Base-by-base conservation (phyloP, 2,329 filamentous ascomycete genomes). In the Bipolaris bicolor region DNA sequence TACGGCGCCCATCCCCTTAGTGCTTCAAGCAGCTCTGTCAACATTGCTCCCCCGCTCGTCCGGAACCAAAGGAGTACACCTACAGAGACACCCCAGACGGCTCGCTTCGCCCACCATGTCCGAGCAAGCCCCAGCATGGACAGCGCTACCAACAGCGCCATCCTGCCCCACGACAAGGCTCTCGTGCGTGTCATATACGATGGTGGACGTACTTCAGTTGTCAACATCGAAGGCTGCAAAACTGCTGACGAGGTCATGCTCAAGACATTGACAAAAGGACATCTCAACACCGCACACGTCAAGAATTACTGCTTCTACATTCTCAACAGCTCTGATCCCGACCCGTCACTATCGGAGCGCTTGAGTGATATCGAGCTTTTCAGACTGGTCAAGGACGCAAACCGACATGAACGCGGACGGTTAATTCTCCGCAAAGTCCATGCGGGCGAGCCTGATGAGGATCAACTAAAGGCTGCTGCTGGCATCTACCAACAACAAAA, bases 301-400 rank as follows among this genome's bases (percentile, higher is more conserved):
- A 87, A 92, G 69, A 97, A 96, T 71, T 98, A 97, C 79, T 97
- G 93, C 80, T 98, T 99, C 79, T 98, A 95, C 82, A 89, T 97
- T 1, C 82, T 98, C 57, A 89, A 91, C 64, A 94, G 93, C 49
- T 81, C 92, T 37, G 92, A 97, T 46, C 88, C 93, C 1, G 89
- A 95, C 65, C 89, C 92, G 29, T 85, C 84, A 48, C 88, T 92
- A 71, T 96, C 91, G 74, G 88, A 92, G 58, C 88, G 91, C 48
- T 82, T 98, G 37, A 88, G 89, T 33, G 95, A 99, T 70, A 88
- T 87, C 4, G 95, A 99, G 74, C 81, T 99, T 10, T 90, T 95
- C 84, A 88, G 91, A 59, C 91, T 98, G 52, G 96, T 96, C 77
- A 92, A 92, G 69, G 92, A 97, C 67, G 86, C 89, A 62, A 90